These are phyloP conservation scores for Vishniacozyma victoriae DNA, from an alignment of 768 basidiomycete genomes.

Conservation along the genomic window DNA sequence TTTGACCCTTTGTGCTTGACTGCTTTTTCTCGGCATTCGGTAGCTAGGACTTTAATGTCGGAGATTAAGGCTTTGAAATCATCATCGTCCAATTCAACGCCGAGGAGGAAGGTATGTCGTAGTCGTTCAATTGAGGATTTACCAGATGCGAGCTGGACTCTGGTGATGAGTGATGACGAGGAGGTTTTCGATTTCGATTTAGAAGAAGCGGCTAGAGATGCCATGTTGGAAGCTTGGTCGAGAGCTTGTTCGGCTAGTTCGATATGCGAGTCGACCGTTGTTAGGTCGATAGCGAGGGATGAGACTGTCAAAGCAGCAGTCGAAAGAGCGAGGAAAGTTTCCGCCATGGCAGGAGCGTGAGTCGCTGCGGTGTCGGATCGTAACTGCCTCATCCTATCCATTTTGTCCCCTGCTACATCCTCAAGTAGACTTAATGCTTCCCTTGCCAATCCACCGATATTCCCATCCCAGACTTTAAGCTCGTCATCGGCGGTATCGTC, in stretches of 20 bases:
- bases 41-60: slow-evolving; percentile 37
- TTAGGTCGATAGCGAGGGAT: slow-evolving; percentile 22
- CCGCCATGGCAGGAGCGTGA: slow-evolving; percentile 30
- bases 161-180: slow-evolving; percentile 37
- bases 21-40: slow-evolving; percentile 35
- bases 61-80: slow-evolving; percentile 40
- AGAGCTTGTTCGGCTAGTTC: slow-evolving; percentile 43
- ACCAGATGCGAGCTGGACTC: slow-evolving; percentile 39
- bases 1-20: slow-evolving; percentile 39
- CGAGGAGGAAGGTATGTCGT: slow-evolving; percentile 39
- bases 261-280: slow-evolving; percentile 31
- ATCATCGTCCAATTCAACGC: slow-evolving; percentile 40
- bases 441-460: slow-evolving; percentile 32
- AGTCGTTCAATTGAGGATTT: slow-evolving; percentile 33
- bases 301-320: slow-evolving; percentile 33
- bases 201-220: slow-evolving; percentile 27
- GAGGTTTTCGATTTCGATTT: slow-evolving; percentile 28
- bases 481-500: slow-evolving; percentile 33
- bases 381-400: slow-evolving; percentile 29
- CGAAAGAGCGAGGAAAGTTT: slow-evolving; percentile 36
- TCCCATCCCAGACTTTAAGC: slow-evolving; percentile 31
- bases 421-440: slow-evolving; percentile 37
- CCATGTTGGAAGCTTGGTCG: slow-evolving; percentile 45
- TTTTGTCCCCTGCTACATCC: slow-evolving; percentile 37
- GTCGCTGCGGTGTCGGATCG: slow-evolving; percentile 17